phyloP scores from a whole-genome alignment of 2,329 filamentous ascomycete genomes.

The Pseudocercospora fijiensis region DNA sequence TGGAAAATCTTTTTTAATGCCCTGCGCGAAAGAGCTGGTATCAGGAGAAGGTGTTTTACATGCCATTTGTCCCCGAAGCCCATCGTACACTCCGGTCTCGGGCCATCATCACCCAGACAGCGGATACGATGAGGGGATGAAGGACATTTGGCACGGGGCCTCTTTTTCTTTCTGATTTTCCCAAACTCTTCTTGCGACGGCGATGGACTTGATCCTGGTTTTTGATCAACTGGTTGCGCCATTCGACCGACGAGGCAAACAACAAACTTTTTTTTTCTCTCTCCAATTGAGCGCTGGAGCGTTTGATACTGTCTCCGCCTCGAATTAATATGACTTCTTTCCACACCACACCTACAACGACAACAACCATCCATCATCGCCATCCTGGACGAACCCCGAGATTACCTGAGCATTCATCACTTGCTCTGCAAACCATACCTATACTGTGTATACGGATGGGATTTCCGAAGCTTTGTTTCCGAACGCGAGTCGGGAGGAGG shows the following conservation, averaged over 20 bases:
- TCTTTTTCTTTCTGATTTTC: neutral
- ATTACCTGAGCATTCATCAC: constrained; percentile 17
- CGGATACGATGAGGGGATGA: constrained; percentile 29
- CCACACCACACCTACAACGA: constrained; percentile 12
- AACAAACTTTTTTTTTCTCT: constrained; percentile 16
- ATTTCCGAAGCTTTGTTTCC: constrained; percentile 35
- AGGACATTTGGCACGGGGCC: constrained; percentile 1
- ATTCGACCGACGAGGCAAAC: constrained; percentile 24
- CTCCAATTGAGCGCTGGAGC: constrained; percentile 18
- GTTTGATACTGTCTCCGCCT: constrained; percentile 25
- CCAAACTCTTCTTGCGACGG: constrained; percentile 16
- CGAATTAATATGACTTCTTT: constrained; percentile 29
- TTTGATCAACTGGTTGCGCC: constrained; percentile 17
- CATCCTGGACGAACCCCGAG: constrained; percentile 11
- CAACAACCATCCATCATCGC: constrained; percentile 6
- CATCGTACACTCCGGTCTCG: constrained; percentile 28
- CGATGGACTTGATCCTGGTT: constrained; percentile 20
- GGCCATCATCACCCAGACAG: constrained; percentile 18
- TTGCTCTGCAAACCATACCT: constrained; percentile 26
- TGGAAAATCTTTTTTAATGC: constrained; percentile 18
- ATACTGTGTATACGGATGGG: constrained; percentile 12
- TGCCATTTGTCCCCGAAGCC: constrained; percentile 22
- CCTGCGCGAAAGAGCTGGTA: constrained; percentile 8
- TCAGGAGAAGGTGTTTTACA: neutral
- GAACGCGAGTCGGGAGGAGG: constrained; percentile 38